These are phyloP conservation scores for Trypanosomatidae sp. DNA, from an alignment of 208 protist genomes.

Conservation along the genomic window DNA sequence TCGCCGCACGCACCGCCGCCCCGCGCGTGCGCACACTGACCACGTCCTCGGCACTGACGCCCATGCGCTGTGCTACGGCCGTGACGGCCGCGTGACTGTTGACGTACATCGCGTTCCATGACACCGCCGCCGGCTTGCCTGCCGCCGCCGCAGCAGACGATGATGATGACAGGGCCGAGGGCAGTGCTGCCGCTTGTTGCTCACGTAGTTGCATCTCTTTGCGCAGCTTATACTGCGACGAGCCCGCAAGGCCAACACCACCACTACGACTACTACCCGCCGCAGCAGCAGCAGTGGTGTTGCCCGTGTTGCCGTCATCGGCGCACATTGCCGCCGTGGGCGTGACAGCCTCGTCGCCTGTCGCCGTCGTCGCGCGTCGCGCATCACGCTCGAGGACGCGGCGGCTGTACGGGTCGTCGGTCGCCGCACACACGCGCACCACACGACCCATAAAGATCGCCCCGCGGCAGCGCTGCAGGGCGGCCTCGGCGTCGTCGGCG, in stretches of 20 bases:
- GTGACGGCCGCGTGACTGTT: conserved; percentile 67
- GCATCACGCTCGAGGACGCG: conserved; percentile 23
- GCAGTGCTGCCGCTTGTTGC: not conserved
- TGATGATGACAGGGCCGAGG: too few species aligned
- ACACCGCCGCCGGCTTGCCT: conserved; percentile 1
- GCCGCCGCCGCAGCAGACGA: not conserved
- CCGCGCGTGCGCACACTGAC: conserved; percentile 46
- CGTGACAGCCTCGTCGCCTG: too few species aligned
- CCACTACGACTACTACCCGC: not conserved
- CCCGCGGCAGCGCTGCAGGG: conserved; percentile 55
- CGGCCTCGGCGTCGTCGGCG: conserved; percentile 76
- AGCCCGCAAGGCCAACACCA: conserved; percentile 14
- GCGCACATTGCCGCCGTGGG: too few species aligned
- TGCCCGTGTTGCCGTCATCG: too few species aligned
- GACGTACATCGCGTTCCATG: conserved; percentile 79
- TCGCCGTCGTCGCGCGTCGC: conserved; percentile 8
- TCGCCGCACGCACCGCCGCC: conserved; percentile 83
- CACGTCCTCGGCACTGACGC: conserved; percentile 34
- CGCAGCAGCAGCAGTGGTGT: conserved; percentile 10
- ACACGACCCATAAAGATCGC: conserved; percentile 87
- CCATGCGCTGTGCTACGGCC: conserved; percentile 49
- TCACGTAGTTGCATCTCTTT: conserved; percentile 17
- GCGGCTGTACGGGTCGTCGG: conserved; percentile 65
- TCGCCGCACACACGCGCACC: conserved; percentile 41
- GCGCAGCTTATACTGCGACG: conserved; percentile 58